phyloP scores from a whole-genome alignment of 345 rosid genomes.

The Theobroma cacao region DNA sequence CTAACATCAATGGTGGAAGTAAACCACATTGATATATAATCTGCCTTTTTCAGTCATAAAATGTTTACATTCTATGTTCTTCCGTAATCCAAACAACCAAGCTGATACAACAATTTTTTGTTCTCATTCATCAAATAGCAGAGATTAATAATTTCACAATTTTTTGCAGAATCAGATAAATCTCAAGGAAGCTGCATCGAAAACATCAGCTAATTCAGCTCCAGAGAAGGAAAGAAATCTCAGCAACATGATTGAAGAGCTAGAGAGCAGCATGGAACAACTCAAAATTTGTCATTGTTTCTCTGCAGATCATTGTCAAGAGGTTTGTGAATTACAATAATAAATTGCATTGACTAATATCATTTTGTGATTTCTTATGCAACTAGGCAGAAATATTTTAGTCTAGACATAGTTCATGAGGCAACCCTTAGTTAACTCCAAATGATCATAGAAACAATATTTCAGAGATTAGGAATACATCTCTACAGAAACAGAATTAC shows the following conservation, averaged over 20 bases:
- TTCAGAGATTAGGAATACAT: neutral
- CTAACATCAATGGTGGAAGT: neutral
- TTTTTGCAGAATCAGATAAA: constrained; percentile 15
- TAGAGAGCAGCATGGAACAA: constrained; percentile 27
- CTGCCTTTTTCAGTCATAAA: neutral
- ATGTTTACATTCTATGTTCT: neutral
- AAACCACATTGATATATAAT: neutral
- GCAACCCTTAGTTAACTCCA: neutral
- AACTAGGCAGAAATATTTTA: neutral
- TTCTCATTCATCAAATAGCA: neutral
- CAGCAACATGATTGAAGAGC: constrained; percentile 20
- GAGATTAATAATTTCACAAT: constrained; percentile 1
- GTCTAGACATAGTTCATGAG: neutral
- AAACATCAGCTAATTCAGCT: constrained; percentile 5
- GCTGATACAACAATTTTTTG: neutral
- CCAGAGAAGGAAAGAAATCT: constrained; percentile 15
- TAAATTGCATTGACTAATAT: neutral
- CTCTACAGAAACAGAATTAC: neutral
- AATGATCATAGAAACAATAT: neutral
- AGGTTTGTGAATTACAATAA: constrained; percentile 3
- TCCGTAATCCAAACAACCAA: neutral
- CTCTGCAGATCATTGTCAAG: constrained; percentile 10
- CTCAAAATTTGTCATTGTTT: constrained; percentile 13
- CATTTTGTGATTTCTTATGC: neutral
- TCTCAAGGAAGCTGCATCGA: constrained; percentile 6